Evolutionary conservation across 2,329 filamentous ascomycete species (phyloP).

Genomic region (Xylariaceae sp.): DNA sequence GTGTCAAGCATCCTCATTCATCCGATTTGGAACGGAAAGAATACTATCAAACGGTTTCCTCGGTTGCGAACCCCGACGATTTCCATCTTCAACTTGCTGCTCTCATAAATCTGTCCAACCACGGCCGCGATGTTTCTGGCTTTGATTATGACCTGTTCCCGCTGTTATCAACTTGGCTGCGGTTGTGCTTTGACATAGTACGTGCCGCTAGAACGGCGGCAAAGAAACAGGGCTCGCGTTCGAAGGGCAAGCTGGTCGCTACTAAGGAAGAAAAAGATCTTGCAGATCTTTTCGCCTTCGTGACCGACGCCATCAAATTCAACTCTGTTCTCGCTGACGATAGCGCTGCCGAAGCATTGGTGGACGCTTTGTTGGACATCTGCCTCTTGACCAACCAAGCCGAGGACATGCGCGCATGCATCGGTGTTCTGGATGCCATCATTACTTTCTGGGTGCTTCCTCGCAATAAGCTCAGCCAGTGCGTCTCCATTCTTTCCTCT

Average conservation of each 20-base stretch:
- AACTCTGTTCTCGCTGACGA: constrained; percentile 65
- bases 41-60: constrained; percentile 59
- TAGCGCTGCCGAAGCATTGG: constrained; percentile 53
- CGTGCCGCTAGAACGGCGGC: constrained; percentile 46
- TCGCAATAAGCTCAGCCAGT: constrained; percentile 54
- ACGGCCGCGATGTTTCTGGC: constrained; percentile 57
- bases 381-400: constrained; percentile 62
- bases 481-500: constrained; percentile 65
- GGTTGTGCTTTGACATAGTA: constrained; percentile 49
- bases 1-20: constrained; percentile 56
- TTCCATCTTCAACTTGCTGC: constrained; percentile 62
- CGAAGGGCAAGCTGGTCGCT: constrained; percentile 38
- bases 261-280: constrained; percentile 58
- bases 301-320: constrained; percentile 68
- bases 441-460: constrained; percentile 70
- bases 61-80: constrained; percentile 53
- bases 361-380: constrained; percentile 59
- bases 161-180: constrained; percentile 57
- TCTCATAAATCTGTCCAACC: constrained; percentile 55
- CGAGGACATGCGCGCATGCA: constrained; percentile 61
- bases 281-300: constrained; percentile 57
- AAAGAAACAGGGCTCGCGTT: constrained; percentile 44
- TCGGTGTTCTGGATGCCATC: constrained; percentile 62
- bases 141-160: constrained; percentile 64
- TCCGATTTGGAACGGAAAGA: constrained; percentile 63